Evolutionary conservation across 164 flowering plant genomes (phyloP).

Genomic region (Kingdonia uniflora): DNA sequence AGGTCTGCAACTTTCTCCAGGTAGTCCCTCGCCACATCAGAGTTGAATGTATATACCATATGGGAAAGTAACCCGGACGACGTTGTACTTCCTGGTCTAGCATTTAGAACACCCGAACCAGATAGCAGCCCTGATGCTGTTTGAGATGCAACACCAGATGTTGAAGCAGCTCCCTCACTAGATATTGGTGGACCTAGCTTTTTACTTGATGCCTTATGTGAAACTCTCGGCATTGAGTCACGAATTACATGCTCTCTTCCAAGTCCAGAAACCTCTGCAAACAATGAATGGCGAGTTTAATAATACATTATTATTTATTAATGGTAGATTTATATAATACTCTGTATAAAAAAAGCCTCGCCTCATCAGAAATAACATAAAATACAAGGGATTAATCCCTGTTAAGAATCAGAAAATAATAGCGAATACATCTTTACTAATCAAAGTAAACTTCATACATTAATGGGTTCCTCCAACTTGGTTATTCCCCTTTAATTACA

Average conservation of each 20-base stretch:
- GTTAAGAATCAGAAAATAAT: too few species aligned
- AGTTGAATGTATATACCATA: constrained; percentile 82
- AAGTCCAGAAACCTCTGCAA: constrained; percentile 78
- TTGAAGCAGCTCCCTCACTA: constrained; percentile 60
- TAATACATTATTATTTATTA: not conserved
- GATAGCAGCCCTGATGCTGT: constrained; percentile 91
- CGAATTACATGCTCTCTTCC: constrained; percentile 72
- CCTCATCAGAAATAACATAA: too few species aligned
- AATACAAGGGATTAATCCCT: too few species aligned
- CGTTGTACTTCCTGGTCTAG: constrained; percentile 93
- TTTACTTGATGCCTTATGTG: constrained; percentile 45
- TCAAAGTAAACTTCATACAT: too few species aligned
- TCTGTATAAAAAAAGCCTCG: too few species aligned
- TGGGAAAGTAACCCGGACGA: constrained; percentile 91
- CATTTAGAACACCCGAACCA: constrained; percentile 96
- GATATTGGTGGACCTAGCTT: constrained; percentile 36
- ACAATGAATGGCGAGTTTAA: constrained; percentile 5
- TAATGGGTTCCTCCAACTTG: too few species aligned
- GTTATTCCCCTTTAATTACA: too few species aligned
- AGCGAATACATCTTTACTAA: too few species aligned
- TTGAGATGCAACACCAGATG: constrained; percentile 80
- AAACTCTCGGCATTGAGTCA: constrained; percentile 54
- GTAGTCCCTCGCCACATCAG: constrained; percentile 92
- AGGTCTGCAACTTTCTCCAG: constrained; percentile 94
- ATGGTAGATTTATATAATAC: too few species aligned